phyloP scores from a whole-genome alignment of 2,329 filamentous ascomycete species.

The Trichoderma afroharzianum region DNA sequence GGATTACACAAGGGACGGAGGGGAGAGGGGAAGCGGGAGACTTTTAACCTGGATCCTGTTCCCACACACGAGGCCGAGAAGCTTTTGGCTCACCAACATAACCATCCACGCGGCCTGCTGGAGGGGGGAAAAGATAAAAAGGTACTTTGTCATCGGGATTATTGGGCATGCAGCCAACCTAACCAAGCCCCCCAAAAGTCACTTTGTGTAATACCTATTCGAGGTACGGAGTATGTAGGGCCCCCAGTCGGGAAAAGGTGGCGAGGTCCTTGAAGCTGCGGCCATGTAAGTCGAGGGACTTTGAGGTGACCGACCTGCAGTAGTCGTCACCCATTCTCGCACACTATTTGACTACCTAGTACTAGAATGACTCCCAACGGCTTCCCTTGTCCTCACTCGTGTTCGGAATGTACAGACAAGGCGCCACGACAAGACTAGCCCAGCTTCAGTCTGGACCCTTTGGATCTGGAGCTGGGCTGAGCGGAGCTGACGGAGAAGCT shows the following conservation, averaged over 20 bases:
- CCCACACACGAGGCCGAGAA: background rate
- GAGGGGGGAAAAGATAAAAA: background rate
- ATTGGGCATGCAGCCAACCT: background rate
- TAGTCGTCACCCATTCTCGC: background rate
- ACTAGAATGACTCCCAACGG: no score
- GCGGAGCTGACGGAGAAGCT: background rate
- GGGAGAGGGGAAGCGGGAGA: background rate
- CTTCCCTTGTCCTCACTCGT: background rate
- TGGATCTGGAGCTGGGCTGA: background rate
- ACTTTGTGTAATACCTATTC: background rate
- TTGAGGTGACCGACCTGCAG: background rate
- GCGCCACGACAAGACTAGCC: background rate
- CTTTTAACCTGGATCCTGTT: background rate
- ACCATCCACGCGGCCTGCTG: background rate
- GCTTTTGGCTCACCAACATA: background rate
- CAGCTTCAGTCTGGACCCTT: background rate
- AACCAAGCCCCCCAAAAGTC: background rate
- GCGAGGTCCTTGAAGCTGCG: constrained; percentile 1
- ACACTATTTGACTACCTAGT: background rate
- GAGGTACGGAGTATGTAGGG: background rate
- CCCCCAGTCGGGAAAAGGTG: background rate
- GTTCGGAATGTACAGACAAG: background rate
- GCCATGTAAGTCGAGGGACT: background rate
- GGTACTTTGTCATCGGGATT: background rate
- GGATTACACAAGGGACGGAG: background rate